Conservation (phyloP, 2,329 filamentous ascomycete species). For the Clathrospora elynae region DNA sequence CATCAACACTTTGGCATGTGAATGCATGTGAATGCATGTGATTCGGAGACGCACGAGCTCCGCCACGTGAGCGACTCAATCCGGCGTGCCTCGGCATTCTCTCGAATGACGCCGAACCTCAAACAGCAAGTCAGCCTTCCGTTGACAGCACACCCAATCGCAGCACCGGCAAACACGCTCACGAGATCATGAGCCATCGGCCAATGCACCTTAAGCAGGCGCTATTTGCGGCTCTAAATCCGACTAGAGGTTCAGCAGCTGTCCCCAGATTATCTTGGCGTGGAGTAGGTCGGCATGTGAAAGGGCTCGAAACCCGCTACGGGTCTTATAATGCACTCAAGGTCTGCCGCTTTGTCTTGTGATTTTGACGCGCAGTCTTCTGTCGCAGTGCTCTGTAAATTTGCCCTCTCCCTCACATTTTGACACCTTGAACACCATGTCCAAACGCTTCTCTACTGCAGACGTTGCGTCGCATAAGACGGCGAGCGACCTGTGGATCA, state of each 20-base stretch:
- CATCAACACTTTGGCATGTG: constrained; percentile 20
- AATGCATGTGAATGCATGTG: constrained; percentile 17
- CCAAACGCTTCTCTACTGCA: constrained; percentile 79
- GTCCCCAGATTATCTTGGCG: constrained; percentile 37
- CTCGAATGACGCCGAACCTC: constrained; percentile 36
- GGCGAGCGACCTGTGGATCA: constrained; percentile 80
- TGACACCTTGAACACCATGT: constrained; percentile 62
- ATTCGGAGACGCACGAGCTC: constrained; percentile 3
- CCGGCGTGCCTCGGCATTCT: constrained; percentile 36
- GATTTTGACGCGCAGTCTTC: constrained; percentile 18
- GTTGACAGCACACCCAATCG: constrained; percentile 33
- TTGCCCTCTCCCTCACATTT: constrained; percentile 7
- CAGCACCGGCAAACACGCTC: constrained; percentile 25
- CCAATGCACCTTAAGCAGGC: constrained; percentile 27
- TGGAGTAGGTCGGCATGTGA: constrained; percentile 44
- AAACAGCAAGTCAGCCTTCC: constrained; percentile 33
- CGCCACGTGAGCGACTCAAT: constrained; percentile 19
- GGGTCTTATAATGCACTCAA: constrained; percentile 31
- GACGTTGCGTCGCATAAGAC: constrained; percentile 95
- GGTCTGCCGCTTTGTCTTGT: constrained; percentile 28
- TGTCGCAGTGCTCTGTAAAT: constrained; percentile 15
- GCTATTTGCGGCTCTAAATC: constrained; percentile 33
- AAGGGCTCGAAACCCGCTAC: constrained; percentile 32
- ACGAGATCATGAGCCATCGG: constrained; percentile 38
- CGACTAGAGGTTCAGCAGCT: constrained; percentile 28